Base-by-base conservation (phyloP, 768 basidiomycete genomes). In the Leccinellum albellum region DNA sequence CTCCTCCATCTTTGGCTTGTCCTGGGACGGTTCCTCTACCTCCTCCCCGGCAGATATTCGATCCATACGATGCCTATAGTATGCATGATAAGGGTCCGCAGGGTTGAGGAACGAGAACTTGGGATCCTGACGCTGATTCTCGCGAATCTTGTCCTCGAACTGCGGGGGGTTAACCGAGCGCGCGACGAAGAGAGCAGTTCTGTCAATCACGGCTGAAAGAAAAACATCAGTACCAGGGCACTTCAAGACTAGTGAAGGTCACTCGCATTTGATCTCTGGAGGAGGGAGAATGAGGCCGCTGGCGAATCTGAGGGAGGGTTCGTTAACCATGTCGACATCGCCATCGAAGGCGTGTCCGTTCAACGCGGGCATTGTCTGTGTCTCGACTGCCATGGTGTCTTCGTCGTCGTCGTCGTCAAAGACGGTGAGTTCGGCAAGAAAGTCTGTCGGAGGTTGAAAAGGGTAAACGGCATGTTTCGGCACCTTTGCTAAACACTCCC, bases 101-200 rank as follows among this genome's bases (percentile, higher is more conserved):
- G 92, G 88, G 78, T 96, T 96, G 73, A 99, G 83, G 80, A 99
- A 99, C 56, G 96, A 94, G 81, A 98, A 99, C 76, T 97, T 96
- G 56, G 94, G 93, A 79, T 98, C 96, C 62, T 86, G 83, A 75
- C 94, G 91, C 74, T 95, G 95, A 66, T 91, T 89, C 76, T 98
- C 94, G 65, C 94, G 86, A 73, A 99, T 94, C 76, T 96, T 95
- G 70, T 94, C 92, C 76, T 98, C 96, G 68, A 99, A 94, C 65
- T 89, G 85, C 10, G 86, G 84, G 7, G 95, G 94, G 66, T 97
- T 91, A 26, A 89, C 89, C n/a, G 94, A 96, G 61, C 91, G 88
- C 33, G 94, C 92, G 59, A 98, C 90, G 58, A 89, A 93, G 13
- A 81, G 73, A 4, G 97, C 95, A 14, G 97, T 99, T 67, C 93